Base-by-base conservation (phyloP, 192 early-diverging fungal species). In the Linnemannia schmuckeri region DNA sequence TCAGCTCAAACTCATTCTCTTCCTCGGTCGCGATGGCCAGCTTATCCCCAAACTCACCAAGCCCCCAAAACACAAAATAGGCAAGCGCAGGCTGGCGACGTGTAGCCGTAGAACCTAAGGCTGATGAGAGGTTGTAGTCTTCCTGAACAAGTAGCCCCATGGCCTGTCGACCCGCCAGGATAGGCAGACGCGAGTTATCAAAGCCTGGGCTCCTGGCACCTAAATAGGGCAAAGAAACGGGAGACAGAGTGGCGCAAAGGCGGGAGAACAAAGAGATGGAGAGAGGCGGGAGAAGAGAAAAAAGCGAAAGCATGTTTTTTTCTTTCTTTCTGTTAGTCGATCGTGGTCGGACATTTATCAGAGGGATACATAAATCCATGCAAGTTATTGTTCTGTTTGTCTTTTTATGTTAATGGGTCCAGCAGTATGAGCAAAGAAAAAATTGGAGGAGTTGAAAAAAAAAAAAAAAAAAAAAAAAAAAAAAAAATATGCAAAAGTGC, bases 11-110 rank as follows among this genome's bases (percentile, higher is more conserved):
- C 18, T 78, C 79, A 3, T 75, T 71, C 1, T 76, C 66, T 35
- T 33, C 61, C 12, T 4, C 61, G 0, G 0, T 9, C 9, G n/a
- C 61, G 4, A 8, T 33, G 17, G 49, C 18, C 1, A 66, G 13
- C 27, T 57, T 74, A 4, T 81, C 70, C 10, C 78, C 85, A 74
- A 81, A 87, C n/a, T 78, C 85, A 8, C 85, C 85, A 8, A 87
- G 71, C 0, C 78, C 22, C 85, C 85, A 87, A 3, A 81, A 30
- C 5, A 70, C 37, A 63, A 87, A 70, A 33, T 87, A 87, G 4
- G 76, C 79, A 12, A 87, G 30, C 4, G 76, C 27, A 2, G 41
- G 52, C 3, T 54, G 69, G 40, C 70, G 20, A 37, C 46, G 20
- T 12, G 44, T 1, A 18, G 5, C 4, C 3, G 20, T 17, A 22